These are phyloP conservation scores for Sungouiozyma intestinalis DNA, from an alignment of 805 yeast species.

Conservation along the genomic window DNA sequence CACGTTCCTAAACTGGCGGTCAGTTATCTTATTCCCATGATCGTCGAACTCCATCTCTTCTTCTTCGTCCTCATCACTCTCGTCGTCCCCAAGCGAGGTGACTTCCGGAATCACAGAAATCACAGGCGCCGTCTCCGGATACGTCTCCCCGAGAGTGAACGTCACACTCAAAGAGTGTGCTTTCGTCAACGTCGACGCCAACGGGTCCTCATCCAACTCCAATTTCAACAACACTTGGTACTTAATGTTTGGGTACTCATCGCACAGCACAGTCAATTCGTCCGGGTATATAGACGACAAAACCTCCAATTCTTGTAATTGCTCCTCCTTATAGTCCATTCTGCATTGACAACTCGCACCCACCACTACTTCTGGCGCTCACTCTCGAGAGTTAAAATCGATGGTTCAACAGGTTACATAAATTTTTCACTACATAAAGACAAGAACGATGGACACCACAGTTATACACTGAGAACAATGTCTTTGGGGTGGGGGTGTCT, in stretches of 20 bases:
- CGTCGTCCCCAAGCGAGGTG: conserved; percentile 27
- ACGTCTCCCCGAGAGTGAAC: conserved; percentile 65
- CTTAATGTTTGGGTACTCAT: conserved; percentile 36
- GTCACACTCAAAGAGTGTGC: conserved; percentile 45
- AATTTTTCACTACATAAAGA: background rate
- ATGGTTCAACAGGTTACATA: background rate
- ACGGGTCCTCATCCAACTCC: conserved; percentile 39
- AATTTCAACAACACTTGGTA: conserved; percentile 39
- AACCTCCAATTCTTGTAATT: conserved; percentile 80
- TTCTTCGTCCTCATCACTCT: conserved; percentile 30
- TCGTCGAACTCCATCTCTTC: conserved; percentile 34
- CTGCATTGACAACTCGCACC: background rate
- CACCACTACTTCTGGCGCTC: background rate
- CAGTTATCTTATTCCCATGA: conserved; percentile 37
- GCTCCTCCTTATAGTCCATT: conserved; percentile 80
- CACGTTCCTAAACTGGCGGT: conserved; percentile 36
- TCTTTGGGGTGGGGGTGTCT: too few relatives aligned
- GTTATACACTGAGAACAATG: too few relatives aligned
- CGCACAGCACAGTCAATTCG: conserved; percentile 43
- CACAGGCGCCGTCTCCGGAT: conserved; percentile 73
- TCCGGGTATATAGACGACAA: conserved; percentile 89
- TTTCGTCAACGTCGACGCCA: conserved; percentile 33
- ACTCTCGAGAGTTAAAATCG: background rate
- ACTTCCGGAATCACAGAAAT: conserved; percentile 35
- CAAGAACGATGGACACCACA: too few relatives aligned